Evolutionary conservation across 352 stramenopile species (phyloP), one percentile per base, ranked within the genome.

Genomic region (Globisporangium parvum): DNA sequence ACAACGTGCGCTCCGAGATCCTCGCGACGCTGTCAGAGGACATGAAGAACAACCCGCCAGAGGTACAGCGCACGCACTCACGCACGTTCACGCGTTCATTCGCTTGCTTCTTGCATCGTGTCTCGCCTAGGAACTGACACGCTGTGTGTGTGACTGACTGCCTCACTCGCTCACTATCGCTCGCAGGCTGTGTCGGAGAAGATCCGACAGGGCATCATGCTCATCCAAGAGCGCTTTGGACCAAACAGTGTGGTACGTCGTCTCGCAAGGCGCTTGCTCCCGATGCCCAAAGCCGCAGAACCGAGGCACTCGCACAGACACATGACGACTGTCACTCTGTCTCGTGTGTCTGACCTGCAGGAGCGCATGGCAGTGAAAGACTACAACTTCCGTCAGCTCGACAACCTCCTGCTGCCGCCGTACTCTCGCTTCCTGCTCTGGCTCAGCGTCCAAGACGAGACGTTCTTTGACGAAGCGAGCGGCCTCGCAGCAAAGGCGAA

Each of bases 381-480:
- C 58, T 95, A 93, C 69, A 91, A 95, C 65, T 95, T 95, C 49
- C 84, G 82, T 12, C 83, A 93, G 58, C 80, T 95, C 0, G 82
- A 93, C 55, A 93, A 91, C 55, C 45, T 93, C 50, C 53, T 95
- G 26, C 57, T 95, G 11, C 85, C 85, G 53, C 85, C 85, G n/a
- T 95, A 95, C 67, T 92, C 78, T 60, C 83, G 85, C 15, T 93
- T 95, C 53, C 55, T 95, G n/a, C 58, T 95, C 45, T 95, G 85
- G 85, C 79, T 95, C 39, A 93, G 83, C 55, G 88, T 91, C 44
- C 85, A 95, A 46, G 78, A 93, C 35, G 85, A 95, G 47, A 65
- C 65, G 5, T 95, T 95, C 53, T 95, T 91, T 59, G 80, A 91
- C 40, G 74, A 93, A 66, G 61, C 71, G 6, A 87, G 73, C 53